A percentile compares a stretch with the other conserved stretches of the same genome.
Conservation (phyloP, 176 grass and related monocot species). For the Leersia perrieri region DNA sequence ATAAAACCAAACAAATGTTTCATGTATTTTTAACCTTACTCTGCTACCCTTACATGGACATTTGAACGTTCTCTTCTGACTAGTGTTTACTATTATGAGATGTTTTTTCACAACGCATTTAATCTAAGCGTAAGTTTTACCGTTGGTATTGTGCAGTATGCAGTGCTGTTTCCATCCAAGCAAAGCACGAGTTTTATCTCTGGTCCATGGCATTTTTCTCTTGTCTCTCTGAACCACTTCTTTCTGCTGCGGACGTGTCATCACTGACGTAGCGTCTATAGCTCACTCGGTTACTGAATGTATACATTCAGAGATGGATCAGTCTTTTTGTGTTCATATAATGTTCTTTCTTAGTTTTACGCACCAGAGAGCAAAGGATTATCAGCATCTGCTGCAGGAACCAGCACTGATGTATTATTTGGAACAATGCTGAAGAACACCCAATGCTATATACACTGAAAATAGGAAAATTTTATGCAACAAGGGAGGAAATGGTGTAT, state of each 20-base stretch:
- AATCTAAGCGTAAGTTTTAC: not conserved
- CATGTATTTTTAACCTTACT: not conserved
- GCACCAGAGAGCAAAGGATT: not conserved
- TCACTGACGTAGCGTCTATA: not conserved
- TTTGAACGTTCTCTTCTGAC: not conserved
- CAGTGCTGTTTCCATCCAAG: too few species aligned
- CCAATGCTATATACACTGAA: not conserved
- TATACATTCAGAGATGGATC: not conserved
- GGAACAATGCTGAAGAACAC: not conserved
- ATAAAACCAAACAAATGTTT: not conserved
- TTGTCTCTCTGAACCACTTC: too few species aligned
- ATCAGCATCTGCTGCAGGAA: not conserved
- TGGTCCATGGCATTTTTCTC: too few species aligned
- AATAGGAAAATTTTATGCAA: not conserved
- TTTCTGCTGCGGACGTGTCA: not conserved
- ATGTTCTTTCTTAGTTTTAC: not conserved
- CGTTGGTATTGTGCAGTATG: too few species aligned
- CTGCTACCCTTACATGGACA: not conserved
- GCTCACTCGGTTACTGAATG: not conserved
- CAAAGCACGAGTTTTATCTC: too few species aligned
- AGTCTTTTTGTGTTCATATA: not conserved
- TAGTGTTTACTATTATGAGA: not conserved
- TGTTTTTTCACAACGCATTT: too few species aligned
- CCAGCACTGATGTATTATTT: not conserved
- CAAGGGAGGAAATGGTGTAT: not conserved